Conservation (phyloP, 495 filamentous ascomycete species). For the Aspergillus taichungensis region DNA sequence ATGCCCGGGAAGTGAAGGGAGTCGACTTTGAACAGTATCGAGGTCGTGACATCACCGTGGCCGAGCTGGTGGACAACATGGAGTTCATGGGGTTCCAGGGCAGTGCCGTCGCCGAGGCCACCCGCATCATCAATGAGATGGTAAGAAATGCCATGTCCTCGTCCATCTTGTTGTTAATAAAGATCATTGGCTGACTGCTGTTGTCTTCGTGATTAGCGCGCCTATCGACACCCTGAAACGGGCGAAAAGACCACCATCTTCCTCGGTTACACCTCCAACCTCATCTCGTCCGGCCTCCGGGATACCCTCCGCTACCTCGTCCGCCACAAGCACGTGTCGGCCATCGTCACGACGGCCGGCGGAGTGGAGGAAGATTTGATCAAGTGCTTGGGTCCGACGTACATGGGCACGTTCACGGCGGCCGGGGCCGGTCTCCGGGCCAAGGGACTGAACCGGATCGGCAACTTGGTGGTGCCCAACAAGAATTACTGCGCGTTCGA, state of each 20-base stretch:
- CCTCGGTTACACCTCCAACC: constrained; percentile 91
- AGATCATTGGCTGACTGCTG: not conserved
- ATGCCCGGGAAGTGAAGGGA: constrained; percentile 64
- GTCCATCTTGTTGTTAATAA: not conserved
- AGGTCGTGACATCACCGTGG: constrained; percentile 67
- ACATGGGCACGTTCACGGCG: constrained; percentile 75
- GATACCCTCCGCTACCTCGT: constrained; percentile 89
- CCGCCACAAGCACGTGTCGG: constrained; percentile 80
- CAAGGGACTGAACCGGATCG: constrained; percentile 88
- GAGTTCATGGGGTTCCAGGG: constrained; percentile 88
- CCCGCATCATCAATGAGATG: constrained; percentile 91
- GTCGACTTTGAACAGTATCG: constrained; percentile 81
- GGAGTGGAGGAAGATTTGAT: constrained; percentile 97
- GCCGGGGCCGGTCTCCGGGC: constrained; percentile 64
- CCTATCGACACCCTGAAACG: constrained; percentile 67
- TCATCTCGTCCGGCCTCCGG: constrained; percentile 90
- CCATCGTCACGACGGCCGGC: constrained; percentile 92
- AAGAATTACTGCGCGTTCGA: constrained; percentile 95
- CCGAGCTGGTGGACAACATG: constrained; percentile 77
- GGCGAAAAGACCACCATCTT: constrained; percentile 79
- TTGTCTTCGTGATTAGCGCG: constrained; percentile 40
- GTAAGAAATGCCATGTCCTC: constrained; percentile 34
- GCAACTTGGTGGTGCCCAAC: constrained; percentile 94
- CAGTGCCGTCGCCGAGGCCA: constrained; percentile 71
- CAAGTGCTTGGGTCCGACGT: constrained; percentile 92